Base-by-base conservation (phyloP, 73 alveolate species). In the Paramecium bursaria region DNA sequence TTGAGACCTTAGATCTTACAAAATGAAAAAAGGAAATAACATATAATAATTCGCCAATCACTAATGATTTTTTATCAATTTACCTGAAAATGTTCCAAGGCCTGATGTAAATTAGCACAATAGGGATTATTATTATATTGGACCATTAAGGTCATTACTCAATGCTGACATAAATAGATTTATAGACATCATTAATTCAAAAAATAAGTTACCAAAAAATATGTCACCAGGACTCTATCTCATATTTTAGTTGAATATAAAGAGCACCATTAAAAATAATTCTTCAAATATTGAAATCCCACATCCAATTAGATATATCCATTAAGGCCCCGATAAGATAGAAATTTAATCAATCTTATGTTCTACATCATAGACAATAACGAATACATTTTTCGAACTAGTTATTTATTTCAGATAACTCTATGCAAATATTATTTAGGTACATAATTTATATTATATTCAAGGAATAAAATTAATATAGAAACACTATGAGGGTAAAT, bases 151-250 rank as follows among this genome's bases (percentile, higher is more conserved):
- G 2, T 33, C 33, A 21, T 42, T 39, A 30, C 26, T 21, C 14
- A 31, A 4, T 33, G 55, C 82, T 19, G 60, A n/a, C 33, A 67
- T 67, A 31, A 30, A 67, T 57, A 53, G 44, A 15, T 31, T 3
- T 14, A 42, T 33, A 13, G 60, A 42, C 82, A 67, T 67, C 6
- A 67, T 11, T 7, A 42, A 39, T 67, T 67, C 82, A 31, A 67
- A 67, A 25, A 67, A 10, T n/a, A 67, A 67, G 35, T 42, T 67
- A 22, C 60, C 82, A 3, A 67, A 67, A 67, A 67, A 67, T 3
- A 67, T 67, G 23, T 67, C 82, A 11, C 55, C 53, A 13, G 82
- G 82, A 67, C 82, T 67, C 13, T 67, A 7, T 39, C 82, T 67
- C 23, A 67, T 39, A 21, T 67, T 5, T 19, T 23, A 39, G 27